Evolutionary conservation across 2,329 filamentous ascomycete genomes (phyloP).

Genomic region (Ceratocystis colombiana): DNA sequence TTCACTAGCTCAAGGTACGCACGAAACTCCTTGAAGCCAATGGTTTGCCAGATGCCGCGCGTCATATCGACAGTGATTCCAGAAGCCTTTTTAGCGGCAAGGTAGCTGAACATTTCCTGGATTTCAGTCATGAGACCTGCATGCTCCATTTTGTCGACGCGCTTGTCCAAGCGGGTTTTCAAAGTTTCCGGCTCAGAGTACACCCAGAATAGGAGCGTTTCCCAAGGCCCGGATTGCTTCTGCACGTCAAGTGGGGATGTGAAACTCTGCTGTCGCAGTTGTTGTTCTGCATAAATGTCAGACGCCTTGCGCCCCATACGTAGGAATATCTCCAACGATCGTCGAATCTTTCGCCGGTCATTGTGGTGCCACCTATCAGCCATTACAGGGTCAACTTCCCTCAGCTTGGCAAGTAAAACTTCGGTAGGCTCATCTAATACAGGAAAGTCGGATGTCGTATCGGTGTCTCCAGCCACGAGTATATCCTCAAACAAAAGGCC

Average conservation of each 20-base stretch:
- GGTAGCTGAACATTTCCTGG: constrained; percentile 37
- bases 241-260: not conserved
- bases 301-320: constrained; percentile 73
- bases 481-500: constrained; percentile 72
- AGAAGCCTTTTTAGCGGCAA: constrained; percentile 31
- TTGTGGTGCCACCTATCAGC: constrained; percentile 89
- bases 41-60: constrained; percentile 89
- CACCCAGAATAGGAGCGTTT: constrained; percentile 74
- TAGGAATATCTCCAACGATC: constrained; percentile 83
- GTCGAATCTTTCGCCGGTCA: constrained; percentile 77
- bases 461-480: constrained; percentile 42
- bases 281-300: constrained; percentile 74
- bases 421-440: constrained; percentile 64
- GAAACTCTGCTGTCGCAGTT: constrained; percentile 22
- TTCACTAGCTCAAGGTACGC: constrained; percentile 51
- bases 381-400: constrained; percentile 78
- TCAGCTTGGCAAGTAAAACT: constrained; percentile 60
- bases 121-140: constrained; percentile 43
- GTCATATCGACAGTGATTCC: constrained; percentile 57
- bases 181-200: constrained; percentile 62
- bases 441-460: constrained; percentile 41
- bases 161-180: constrained; percentile 57
- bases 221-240: constrained; percentile 33
- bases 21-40: constrained; percentile 87
- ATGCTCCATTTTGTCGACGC: constrained; percentile 76